Evolutionary conservation across 768 basidiomycete species (phyloP).

Genomic region (Boletus bicolor): DNA sequence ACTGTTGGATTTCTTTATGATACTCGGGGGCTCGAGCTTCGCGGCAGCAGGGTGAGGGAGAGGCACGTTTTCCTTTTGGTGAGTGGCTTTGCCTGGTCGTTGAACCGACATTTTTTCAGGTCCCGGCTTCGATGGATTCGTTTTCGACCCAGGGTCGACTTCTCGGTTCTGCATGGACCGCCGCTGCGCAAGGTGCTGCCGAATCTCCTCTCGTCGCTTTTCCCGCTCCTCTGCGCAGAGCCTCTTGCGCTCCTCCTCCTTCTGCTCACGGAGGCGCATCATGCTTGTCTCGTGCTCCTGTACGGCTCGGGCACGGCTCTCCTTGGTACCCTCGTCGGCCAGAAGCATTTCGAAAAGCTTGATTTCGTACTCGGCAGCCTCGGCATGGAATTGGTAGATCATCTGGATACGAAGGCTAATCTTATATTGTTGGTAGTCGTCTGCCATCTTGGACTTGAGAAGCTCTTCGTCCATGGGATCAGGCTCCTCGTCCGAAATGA

Average conservation of each 20-base stretch:
- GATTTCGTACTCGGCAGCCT: slow-evolving; percentile 30
- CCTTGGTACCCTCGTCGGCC: slow-evolving; percentile 27
- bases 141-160: slow-evolving; percentile 12
- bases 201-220: slow-evolving; percentile 20
- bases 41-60: slow-evolving; percentile 8
- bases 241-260: slow-evolving; percentile 31
- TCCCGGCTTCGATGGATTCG: slow-evolving; percentile 7
- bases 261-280: slow-evolving; percentile 33
- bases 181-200: slow-evolving; percentile 19
- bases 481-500: slow-evolving; percentile 27
- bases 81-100: slow-evolving; percentile 12
- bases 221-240: slow-evolving; percentile 30
- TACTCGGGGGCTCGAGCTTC: slow-evolving; percentile 21
- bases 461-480: slow-evolving; percentile 28
- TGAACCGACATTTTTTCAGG: slow-evolving; percentile 16
- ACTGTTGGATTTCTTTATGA: slow-evolving; percentile 27
- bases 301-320: slow-evolving; percentile 26
- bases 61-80: slow-evolving; percentile 30
- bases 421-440: slow-evolving; percentile 31
- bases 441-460: slow-evolving; percentile 33
- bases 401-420: slow-evolving; percentile 33
- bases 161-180: slow-evolving; percentile 18
- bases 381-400: slow-evolving; percentile 32
- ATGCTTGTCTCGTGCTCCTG: slow-evolving; percentile 33
- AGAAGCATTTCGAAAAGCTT: slow-evolving; percentile 28